Conservation (phyloP, 2,329 filamentous ascomycete species). For the Paecilomyces variotii region DNA sequence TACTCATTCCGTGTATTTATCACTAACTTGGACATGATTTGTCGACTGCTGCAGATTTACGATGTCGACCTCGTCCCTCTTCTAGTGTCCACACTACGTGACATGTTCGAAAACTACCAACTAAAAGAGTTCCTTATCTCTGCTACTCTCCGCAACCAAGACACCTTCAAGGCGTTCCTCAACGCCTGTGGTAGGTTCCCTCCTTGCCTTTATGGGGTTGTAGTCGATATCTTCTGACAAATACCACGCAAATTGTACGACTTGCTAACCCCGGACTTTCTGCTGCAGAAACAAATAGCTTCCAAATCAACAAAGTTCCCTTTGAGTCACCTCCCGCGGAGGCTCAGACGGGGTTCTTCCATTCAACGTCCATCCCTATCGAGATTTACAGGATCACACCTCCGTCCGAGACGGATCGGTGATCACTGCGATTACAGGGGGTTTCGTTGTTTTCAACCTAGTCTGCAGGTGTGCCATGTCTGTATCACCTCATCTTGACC, state of each 20-base stretch:
- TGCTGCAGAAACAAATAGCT: conserved; percentile 21
- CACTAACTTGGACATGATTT: not conserved
- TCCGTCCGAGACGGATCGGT: not conserved
- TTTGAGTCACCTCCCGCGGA: conserved; percentile 37
- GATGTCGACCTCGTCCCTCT: conserved; percentile 51
- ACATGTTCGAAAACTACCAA: conserved; percentile 48
- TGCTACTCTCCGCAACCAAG: conserved; percentile 53
- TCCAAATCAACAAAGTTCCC: conserved; percentile 30
- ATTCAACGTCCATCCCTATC: conserved; percentile 33
- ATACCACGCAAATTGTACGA: not conserved
- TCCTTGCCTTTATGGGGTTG: conserved; percentile 6
- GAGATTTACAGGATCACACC: conserved; percentile 26
- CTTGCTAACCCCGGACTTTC: not conserved
- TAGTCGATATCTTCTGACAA: not conserved
- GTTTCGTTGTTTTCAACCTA: not conserved
- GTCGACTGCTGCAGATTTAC: conserved; percentile 44
- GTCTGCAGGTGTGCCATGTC: not conserved
- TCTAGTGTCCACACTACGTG: conserved; percentile 47
- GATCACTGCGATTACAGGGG: not conserved
- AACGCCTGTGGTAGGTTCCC: conserved; percentile 48
- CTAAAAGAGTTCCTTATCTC: conserved; percentile 50
- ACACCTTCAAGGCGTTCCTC: conserved; percentile 54
- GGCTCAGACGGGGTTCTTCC: conserved; percentile 42
- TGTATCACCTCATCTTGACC: not conserved
- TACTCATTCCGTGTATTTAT: not conserved